phyloP scores from a whole-genome alignment of 257 asterid genomes.

The Przewalskia tangutica region DNA sequence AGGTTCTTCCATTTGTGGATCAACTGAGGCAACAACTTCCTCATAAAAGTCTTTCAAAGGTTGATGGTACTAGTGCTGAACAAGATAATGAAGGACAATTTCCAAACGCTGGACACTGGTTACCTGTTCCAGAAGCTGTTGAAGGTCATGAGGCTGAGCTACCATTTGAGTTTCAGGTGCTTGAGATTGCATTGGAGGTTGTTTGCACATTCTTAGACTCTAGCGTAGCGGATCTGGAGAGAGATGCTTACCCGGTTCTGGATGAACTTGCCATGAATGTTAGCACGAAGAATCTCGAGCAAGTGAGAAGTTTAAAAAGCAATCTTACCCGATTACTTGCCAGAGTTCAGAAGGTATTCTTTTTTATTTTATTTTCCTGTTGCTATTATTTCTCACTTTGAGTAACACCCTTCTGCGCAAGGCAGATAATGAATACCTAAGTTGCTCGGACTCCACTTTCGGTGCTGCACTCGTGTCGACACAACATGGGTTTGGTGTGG shows the following conservation, averaged over 20 bases:
- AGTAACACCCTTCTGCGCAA: not conserved
- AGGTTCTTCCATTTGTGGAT: slow-evolving; percentile 96
- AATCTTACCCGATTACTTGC: slow-evolving; percentile 94
- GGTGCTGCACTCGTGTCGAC: too few relatives aligned
- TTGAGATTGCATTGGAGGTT: slow-evolving; percentile 91
- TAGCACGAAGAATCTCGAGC: slow-evolving; percentile 93
- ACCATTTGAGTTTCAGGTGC: slow-evolving; percentile 97
- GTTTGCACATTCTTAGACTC: slow-evolving; percentile 77
- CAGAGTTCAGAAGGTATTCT: slow-evolving; percentile 79
- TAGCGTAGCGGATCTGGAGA: slow-evolving; percentile 80
- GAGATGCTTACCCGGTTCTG: slow-evolving; percentile 87
- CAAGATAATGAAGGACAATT: slow-evolving; percentile 44
- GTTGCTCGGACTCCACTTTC: too few relatives aligned
- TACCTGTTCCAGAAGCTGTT: slow-evolving; percentile 55
- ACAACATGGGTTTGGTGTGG: too few relatives aligned
- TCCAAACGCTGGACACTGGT: slow-evolving; percentile 46
- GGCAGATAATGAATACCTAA: not conserved
- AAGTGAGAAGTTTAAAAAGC: slow-evolving; percentile 83
- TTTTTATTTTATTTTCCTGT: slow-evolving; percentile 2
- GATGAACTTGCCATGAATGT: slow-evolving; percentile 92
- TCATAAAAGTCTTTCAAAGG: slow-evolving; percentile 27
- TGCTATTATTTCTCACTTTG: not conserved
- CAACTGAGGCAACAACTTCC: slow-evolving; percentile 84
- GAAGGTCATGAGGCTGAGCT: slow-evolving; percentile 84
- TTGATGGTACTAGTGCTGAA: slow-evolving; percentile 15